A percentile compares a stretch with the other conserved stretches of the same genome.
These are phyloP conservation scores for Calocybe indica DNA, from an alignment of 768 basidiomycete genomes.

Conservation along the genomic window DNA sequence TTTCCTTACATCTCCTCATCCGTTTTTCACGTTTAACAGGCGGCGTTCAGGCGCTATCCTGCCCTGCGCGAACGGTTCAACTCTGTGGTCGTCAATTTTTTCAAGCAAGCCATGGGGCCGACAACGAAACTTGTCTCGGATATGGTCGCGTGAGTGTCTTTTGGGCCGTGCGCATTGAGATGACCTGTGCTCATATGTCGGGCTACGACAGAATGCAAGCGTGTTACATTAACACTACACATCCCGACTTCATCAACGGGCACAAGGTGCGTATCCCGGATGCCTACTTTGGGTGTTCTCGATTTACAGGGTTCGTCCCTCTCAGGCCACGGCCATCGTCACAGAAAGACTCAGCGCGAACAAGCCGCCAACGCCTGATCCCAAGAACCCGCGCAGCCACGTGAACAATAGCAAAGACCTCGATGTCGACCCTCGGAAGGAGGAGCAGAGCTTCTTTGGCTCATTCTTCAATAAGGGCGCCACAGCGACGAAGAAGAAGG, in stretches of 20 bases:
- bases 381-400: constrained; percentile 58
- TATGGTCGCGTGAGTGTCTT: constrained; percentile 72
- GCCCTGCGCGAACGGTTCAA: constrained; percentile 97
- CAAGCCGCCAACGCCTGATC: constrained; percentile 62
- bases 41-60: constrained; percentile 94
- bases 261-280: constrained; percentile 55
- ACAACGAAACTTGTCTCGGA: constrained; percentile 94
- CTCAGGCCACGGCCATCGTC: constrained; percentile 83
- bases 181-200: neutral
- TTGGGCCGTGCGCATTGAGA: neutral
- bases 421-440: constrained; percentile 84
- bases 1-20: neutral
- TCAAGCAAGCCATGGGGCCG: constrained; percentile 89
- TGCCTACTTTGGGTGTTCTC: constrained; percentile 4
- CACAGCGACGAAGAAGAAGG: constrained; percentile 56
- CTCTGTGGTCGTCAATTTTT: constrained; percentile 91
- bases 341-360: constrained; percentile 75
- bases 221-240: constrained; percentile 98
- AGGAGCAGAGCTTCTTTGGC: constrained; percentile 89
- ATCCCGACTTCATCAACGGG: constrained; percentile 96
- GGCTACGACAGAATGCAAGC: constrained; percentile 77
- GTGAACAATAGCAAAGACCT: constrained; percentile 94
- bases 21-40: constrained; percentile 36
- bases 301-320: neutral
- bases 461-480: constrained; percentile 82